These are phyloP conservation scores for Crithidia expoeki DNA, from an alignment of 208 protist species.

Conservation along the genomic window DNA sequence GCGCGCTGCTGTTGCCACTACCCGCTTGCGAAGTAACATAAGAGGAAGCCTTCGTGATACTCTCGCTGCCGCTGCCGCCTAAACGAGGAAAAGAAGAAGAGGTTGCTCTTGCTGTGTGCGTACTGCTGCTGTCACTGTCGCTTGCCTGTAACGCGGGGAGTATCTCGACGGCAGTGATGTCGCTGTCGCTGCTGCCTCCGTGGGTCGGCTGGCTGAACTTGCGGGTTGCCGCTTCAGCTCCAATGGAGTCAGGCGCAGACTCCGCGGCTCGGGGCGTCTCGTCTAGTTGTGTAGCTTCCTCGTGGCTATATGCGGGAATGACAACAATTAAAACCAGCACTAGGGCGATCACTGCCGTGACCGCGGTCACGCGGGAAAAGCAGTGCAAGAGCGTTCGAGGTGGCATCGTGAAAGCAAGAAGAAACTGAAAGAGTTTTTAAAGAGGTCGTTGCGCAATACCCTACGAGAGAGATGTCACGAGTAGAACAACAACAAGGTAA, in stretches of 20 bases:
- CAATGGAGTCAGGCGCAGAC: too few species aligned
- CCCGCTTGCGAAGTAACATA: background rate
- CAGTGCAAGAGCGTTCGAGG: background rate
- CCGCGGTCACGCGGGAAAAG: background rate
- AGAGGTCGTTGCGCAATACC: too few species aligned
- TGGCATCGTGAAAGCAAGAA: conserved; percentile 7
- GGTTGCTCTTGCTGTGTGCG: background rate
- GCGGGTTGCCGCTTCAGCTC: too few species aligned
- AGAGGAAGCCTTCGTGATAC: background rate
- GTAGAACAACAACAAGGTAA: too few species aligned
- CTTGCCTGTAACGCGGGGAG: too few species aligned
- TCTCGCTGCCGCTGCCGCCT: background rate
- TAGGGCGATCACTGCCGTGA: conserved; percentile 4
- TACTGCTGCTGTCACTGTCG: conserved; percentile 1
- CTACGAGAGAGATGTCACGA: too few species aligned
- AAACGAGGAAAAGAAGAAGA: background rate
- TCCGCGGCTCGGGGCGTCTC: background rate
- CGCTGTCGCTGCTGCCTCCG: too few species aligned
- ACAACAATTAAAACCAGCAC: background rate
- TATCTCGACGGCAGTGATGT: too few species aligned
- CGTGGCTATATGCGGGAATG: background rate
- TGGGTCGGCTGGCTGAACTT: too few species aligned
- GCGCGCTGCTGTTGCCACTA: background rate
- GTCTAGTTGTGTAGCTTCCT: background rate
- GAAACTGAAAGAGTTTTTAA: background rate